These are phyloP conservation scores for Terfezia claveryi DNA, from an alignment of 495 filamentous ascomycete genomes.

Conservation along the genomic window DNA sequence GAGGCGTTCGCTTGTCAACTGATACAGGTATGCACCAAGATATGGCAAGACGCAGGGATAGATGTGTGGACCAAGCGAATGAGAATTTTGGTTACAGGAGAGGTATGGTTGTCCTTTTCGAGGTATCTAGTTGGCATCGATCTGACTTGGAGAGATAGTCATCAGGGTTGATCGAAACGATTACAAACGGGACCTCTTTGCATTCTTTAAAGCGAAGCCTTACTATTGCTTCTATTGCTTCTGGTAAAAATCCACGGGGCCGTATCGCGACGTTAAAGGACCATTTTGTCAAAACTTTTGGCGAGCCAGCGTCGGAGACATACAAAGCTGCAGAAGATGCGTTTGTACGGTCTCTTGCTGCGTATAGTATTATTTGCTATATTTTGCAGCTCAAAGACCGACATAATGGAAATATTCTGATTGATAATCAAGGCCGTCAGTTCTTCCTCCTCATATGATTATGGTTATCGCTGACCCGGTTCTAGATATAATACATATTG, in stretches of 20 bases:
- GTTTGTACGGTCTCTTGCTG: conserved; percentile 47
- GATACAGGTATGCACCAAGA: conserved; percentile 50
- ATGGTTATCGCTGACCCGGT: background rate
- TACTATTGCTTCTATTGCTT: conserved; percentile 41
- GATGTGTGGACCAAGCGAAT: conserved; percentile 63
- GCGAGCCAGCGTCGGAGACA: conserved; percentile 34
- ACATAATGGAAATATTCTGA: conserved; percentile 62
- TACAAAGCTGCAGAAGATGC: conserved; percentile 44
- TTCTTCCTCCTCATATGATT: background rate
- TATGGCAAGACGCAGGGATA: conserved; percentile 47
- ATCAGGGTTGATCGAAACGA: conserved; percentile 57
- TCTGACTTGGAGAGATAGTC: conserved; percentile 21
- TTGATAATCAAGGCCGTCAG: conserved; percentile 46
- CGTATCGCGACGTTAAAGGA: conserved; percentile 51
- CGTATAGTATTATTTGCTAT: conserved; percentile 56
- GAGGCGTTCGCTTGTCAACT: conserved; percentile 63
- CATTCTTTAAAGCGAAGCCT: conserved; percentile 55
- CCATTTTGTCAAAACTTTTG: conserved; percentile 56
- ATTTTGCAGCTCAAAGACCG: conserved; percentile 56
- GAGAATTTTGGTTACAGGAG: conserved; percentile 58
- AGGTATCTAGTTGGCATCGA: conserved; percentile 6
- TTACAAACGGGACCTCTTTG: conserved; percentile 55
- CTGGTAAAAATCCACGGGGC: conserved; percentile 40
- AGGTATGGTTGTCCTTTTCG: conserved; percentile 19
- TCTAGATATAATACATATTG: conserved; percentile 50